A percentile compares a stretch with the other conserved stretches of the same genome.
phyloP scores from a whole-genome alignment of 225 moss, liverwort and hornwort species.

The Asterella californica region DNA sequence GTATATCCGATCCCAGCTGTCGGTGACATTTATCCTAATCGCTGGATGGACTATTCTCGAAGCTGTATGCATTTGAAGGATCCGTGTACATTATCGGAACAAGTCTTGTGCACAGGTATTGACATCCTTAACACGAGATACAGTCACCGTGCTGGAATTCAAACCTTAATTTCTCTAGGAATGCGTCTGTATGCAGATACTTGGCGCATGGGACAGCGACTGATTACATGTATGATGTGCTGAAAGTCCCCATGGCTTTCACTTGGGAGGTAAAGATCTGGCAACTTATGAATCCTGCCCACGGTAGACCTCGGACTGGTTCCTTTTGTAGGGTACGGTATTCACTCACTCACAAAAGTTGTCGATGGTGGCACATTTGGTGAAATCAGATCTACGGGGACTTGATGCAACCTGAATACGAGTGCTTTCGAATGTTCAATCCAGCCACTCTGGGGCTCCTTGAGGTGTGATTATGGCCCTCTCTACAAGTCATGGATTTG shows the following conservation, averaged over 20 bases:
- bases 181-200: constrained; percentile 33
- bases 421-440: constrained; percentile 53
- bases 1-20: not conserved
- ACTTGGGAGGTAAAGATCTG: constrained; percentile 41
- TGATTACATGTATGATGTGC: constrained; percentile 76
- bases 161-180: too few species aligned
- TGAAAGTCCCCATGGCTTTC: constrained; percentile 52
- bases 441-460: constrained; percentile 21
- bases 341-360: not conserved
- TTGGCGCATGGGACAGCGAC: constrained; percentile 92
- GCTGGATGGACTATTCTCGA: not conserved
- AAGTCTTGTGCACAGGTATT: too few species aligned
- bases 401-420: constrained; percentile 27
- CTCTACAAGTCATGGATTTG: not conserved
- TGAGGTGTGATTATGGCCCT: constrained; percentile 9
- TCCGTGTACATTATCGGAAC: not conserved
- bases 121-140: too few species aligned
- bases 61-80: not conserved
- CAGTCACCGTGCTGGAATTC: too few species aligned
- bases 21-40: not conserved
- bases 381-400: constrained; percentile 43
- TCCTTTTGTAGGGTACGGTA: not conserved
- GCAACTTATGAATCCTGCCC: not conserved
- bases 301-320: not conserved
- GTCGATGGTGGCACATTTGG: not conserved